Evolutionary conservation across 2,329 filamentous ascomycete genomes (phyloP), one percentile per base, ranked within the genome.

Genomic region (Aspergillus latus): DNA sequence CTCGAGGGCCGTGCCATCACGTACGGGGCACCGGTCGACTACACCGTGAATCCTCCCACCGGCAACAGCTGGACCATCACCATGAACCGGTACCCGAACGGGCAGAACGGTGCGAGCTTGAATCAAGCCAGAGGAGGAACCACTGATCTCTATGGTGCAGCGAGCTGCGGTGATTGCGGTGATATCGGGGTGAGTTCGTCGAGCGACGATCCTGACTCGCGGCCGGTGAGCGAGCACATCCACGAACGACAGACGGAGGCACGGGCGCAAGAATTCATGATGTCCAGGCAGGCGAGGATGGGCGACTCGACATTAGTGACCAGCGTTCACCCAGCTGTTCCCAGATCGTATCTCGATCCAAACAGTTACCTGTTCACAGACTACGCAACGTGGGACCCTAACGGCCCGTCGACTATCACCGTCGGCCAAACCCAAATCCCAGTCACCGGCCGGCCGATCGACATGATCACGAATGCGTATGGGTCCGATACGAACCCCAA

Each of bases 71-170:
- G 49, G 49, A 26, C 16, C 34, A 30, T 51, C n/a, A 51, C 49
- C 36, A 51, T 51, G 49, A 42, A 42, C 39, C 34, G 49, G 29
- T 51, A 51, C 49, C 49, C 49, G 13, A 51, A 51, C 29, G 49
- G 49, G 29, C 49, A 43, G 26, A 16, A 43, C 13, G 49, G 49
- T 5, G 36, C 49, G 7, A 51, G 49, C 29, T 32, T 51, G 36
- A n/a, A 29, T 11, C 49, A 51, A 34, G 49, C 49, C 40, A 44
- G 39, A 43, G 29, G 15, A 16, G 8, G 5, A 42, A 51, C 16
- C 7, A 21, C 21, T 21, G 49, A 34, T 11, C 36, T 10, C 10
- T 51, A 42, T 51, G 49, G 49, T 21, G 32, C 49, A 3, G 36
- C 13, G 36, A 34, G 29, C 21, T 51, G 49, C 36, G 7, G 28